Evolutionary conservation across 1,139 yeast species (phyloP), one percentile per base, ranked within the genome.

Genomic region (Kodamaea derodonti): DNA sequence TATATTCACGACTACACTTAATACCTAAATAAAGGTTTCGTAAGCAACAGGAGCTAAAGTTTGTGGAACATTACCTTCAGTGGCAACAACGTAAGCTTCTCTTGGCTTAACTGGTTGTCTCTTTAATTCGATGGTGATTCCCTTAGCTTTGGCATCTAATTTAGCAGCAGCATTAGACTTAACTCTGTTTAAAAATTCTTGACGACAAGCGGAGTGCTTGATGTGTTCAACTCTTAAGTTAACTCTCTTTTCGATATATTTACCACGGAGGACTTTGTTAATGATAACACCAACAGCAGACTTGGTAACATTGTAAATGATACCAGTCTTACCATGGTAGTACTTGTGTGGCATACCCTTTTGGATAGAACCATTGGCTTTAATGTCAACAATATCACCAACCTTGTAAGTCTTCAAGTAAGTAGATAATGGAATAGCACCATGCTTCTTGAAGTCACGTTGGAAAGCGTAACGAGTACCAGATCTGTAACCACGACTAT

Each of bases 251-350:
- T 92, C 97, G 54, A 92, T 59, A 87, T 90, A 92, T 80, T 97
- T 86, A 95, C 85, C 77, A 70, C 97, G 97, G 60, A 92, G 97
- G 72, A 90, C 81, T 84, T 92, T 92, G 94, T 92, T 84, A 69
- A 92, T 74, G 66, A 92, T 86, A 59, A 92, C 95, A 82, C 98
- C 98, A 54, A 92, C 97, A 50, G 98, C 78, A 48, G 95, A 75
- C 81, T 86, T 92, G 83, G 98, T 92, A 57, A 92, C 94, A 82
- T 92, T 92, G 95, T 81, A 92, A 54, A 92, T 83, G 58, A 90
- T 87, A 83, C 98, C 98, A 55, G 98, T 92, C 84, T 88, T 92
- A 76, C 98, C 98, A 80, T 90, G 97, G 96, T 92, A 92, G 84
- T 80, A 90, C 80, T 92, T 92, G 88, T 87, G 96, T 71, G 98